Conservation (phyloP, 306 rosid genomes). For the Trifolium fragiferum region DNA sequence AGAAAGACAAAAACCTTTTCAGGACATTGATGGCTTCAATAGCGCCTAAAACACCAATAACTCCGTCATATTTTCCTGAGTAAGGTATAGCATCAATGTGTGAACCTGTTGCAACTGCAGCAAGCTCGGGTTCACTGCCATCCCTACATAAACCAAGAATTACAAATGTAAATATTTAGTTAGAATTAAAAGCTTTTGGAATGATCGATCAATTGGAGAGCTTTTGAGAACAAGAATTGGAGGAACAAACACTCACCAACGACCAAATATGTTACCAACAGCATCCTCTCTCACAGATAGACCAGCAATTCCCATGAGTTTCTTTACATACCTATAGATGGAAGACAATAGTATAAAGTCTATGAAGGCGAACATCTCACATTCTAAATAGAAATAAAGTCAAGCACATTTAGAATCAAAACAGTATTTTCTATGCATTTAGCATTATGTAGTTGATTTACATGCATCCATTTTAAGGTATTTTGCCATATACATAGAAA, state of each 20-base stretch:
- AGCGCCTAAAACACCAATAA: slow-evolving; percentile 97
- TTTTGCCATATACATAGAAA: background rate
- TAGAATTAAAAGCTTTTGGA: slow-evolving; percentile 28
- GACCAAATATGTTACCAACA: slow-evolving; percentile 92
- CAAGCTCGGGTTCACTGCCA: slow-evolving; percentile 71
- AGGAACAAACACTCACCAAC: slow-evolving; percentile 68
- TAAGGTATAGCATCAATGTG: slow-evolving; percentile 97
- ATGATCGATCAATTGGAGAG: background rate
- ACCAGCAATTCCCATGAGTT: slow-evolving; percentile 83
- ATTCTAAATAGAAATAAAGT: slow-evolving; percentile 22
- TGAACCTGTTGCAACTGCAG: slow-evolving; percentile 92
- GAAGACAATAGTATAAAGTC: slow-evolving; percentile 37
- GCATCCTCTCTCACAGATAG: slow-evolving; percentile 93
- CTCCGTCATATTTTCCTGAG: slow-evolving; percentile 98
- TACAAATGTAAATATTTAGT: background rate
- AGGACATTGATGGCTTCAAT: slow-evolving; percentile 89
- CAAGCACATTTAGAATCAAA: background rate
- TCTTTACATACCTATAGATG: slow-evolving; percentile 73
- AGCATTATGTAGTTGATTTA: background rate
- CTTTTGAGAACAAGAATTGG: background rate
- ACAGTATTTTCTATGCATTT: slow-evolving; percentile 9
- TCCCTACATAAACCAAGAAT: slow-evolving; percentile 59
- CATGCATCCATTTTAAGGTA: no score
- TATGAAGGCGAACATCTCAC: slow-evolving; percentile 20
- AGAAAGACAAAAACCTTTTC: slow-evolving; percentile 64